Evolutionary conservation across 2,329 filamentous ascomycete genomes (phyloP).

Genomic region (Graphiopsis chlorocephala): DNA sequence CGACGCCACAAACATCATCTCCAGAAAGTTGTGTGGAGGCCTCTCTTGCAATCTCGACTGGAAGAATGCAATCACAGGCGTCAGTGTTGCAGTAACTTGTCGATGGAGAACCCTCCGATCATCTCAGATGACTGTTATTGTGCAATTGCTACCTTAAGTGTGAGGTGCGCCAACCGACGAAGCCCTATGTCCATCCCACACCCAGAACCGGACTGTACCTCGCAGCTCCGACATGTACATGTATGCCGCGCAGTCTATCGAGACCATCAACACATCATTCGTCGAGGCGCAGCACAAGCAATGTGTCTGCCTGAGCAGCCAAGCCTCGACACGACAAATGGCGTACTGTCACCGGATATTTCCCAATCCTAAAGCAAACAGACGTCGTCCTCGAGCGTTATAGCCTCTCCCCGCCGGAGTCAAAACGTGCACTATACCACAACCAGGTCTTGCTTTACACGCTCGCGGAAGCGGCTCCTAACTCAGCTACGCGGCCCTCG

Average conservation of each 20-base stretch:
- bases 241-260: background rate
- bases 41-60: background rate
- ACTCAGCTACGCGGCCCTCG: background rate
- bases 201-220: background rate
- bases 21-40: background rate
- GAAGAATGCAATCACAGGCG: background rate
- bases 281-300: background rate
- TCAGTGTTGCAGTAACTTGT: background rate
- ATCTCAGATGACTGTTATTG: background rate
- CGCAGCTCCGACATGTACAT: background rate
- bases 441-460: background rate
- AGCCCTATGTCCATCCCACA: background rate
- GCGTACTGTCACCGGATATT: background rate
- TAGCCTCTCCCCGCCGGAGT: background rate
- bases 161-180: background rate
- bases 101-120: background rate
- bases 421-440: background rate
- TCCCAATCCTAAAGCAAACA: background rate
- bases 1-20: conserved; percentile 1
- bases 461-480: background rate
- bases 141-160: no score
- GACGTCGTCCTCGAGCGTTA: background rate
- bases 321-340: background rate
- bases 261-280: background rate
- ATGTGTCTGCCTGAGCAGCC: background rate